phyloP scores from a whole-genome alignment of 495 filamentous ascomycete species.

The Cercophora samala region DNA sequence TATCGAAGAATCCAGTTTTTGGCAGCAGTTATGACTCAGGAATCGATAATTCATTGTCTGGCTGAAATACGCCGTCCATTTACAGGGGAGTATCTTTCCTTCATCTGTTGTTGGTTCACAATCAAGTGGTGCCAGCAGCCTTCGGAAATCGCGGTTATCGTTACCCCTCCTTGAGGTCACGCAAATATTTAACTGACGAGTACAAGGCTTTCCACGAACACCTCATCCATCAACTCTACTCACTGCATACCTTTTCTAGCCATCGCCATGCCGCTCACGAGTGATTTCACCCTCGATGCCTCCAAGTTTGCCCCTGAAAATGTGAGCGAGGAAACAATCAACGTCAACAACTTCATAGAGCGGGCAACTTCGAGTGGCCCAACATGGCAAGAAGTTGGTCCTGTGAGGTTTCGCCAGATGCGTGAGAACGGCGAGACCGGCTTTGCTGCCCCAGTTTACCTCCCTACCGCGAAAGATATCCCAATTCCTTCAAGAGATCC shows the following conservation, averaged over 20 bases:
- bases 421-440: conserved; percentile 9
- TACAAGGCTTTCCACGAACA: too few relatives aligned
- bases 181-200: background rate
- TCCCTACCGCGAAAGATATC: conserved; percentile 1
- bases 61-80: background rate
- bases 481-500: conserved; percentile 7
- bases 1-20: too few relatives aligned
- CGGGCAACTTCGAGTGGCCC: background rate
- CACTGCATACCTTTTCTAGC: background rate
- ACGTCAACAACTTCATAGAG: conserved; percentile 1
- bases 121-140: background rate
- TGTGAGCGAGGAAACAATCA: conserved; percentile 10
- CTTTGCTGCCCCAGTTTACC: conserved; percentile 8
- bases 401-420: conserved; percentile 8
- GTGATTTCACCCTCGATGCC: conserved; percentile 11
- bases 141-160: background rate
- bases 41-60: background rate
- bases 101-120: background rate
- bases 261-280: background rate
- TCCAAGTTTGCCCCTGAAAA: conserved; percentile 6
- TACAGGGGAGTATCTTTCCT: background rate
- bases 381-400: conserved; percentile 13
- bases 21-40: too few relatives aligned
- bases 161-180: background rate
- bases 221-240: too few relatives aligned